Evolutionary conservation across 805 yeast genomes (phyloP).

Genomic region (Priceomyces melissophilus): DNA sequence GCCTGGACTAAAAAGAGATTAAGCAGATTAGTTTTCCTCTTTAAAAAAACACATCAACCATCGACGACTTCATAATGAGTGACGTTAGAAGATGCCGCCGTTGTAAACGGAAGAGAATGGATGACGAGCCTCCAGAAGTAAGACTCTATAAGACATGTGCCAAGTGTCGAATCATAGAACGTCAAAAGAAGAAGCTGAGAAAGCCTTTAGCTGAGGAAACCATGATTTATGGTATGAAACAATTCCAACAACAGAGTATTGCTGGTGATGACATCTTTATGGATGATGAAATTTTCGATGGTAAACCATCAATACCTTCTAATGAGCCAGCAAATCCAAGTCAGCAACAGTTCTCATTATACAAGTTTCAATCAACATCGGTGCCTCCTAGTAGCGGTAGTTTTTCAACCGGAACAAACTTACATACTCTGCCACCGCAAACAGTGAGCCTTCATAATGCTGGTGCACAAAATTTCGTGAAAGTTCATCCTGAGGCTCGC

Average conservation of each 20-base stretch:
- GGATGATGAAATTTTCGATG: slow-evolving; percentile 15
- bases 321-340: slow-evolving; percentile 3
- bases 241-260: slow-evolving; percentile 38
- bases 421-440: too few species aligned
- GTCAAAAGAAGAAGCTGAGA: slow-evolving; percentile 42
- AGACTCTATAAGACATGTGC: slow-evolving; percentile 56
- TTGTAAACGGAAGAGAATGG: slow-evolving; percentile 53
- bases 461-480: too few species aligned
- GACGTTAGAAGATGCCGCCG: slow-evolving; percentile 48
- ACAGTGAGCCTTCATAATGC: too few species aligned
- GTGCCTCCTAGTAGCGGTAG: neutral
- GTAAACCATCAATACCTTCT: neutral
- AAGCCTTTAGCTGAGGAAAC: slow-evolving; percentile 47
- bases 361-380: slow-evolving; percentile 8
- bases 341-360: slow-evolving; percentile 10
- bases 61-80: slow-evolving; percentile 6
- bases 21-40: neutral
- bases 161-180: slow-evolving; percentile 54
- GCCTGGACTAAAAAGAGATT: neutral
- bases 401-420: too few species aligned
- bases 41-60: neutral
- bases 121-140: slow-evolving; percentile 55
- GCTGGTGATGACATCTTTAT: slow-evolving; percentile 20
- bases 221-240: slow-evolving; percentile 44
- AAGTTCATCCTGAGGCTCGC: too few species aligned